Evolutionary conservation across 2,329 filamentous ascomycete species (phyloP).

Genomic region (Aspergillus pseudonomiae): DNA sequence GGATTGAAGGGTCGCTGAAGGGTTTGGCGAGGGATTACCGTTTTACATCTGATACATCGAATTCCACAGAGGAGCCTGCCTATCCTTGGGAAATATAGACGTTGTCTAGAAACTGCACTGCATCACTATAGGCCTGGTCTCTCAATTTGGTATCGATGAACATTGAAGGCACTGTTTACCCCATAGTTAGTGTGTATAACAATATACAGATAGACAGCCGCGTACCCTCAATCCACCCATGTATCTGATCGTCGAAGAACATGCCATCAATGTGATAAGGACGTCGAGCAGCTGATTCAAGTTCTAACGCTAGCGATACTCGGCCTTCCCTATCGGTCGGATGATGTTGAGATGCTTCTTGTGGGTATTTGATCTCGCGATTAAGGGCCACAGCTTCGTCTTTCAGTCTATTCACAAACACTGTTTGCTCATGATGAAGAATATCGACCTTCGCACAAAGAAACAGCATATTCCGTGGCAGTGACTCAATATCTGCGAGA

Average conservation of each 20-base stretch:
- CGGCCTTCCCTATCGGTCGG: neutral
- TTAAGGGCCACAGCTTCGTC: constrained; percentile 9
- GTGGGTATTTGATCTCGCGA: neutral
- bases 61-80: neutral
- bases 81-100: neutral
- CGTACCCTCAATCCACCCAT: neutral
- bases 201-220: neutral
- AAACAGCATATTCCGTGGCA: constrained; percentile 18
- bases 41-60: neutral
- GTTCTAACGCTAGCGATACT: neutral
- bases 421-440: constrained; percentile 11
- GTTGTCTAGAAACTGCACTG: neutral
- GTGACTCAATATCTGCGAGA: constrained; percentile 8
- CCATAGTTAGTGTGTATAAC: neutral
- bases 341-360: neutral
- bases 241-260: neutral
- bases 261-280: neutral
- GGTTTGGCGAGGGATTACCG: neutral
- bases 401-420: constrained; percentile 10
- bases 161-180: neutral
- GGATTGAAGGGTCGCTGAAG: neutral
- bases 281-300: neutral
- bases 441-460: constrained; percentile 12
- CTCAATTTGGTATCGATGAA: neutral
- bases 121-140: neutral